Evolutionary conservation across 768 basidiomycete genomes (phyloP).

Genomic region (Podaxis sp.): DNA sequence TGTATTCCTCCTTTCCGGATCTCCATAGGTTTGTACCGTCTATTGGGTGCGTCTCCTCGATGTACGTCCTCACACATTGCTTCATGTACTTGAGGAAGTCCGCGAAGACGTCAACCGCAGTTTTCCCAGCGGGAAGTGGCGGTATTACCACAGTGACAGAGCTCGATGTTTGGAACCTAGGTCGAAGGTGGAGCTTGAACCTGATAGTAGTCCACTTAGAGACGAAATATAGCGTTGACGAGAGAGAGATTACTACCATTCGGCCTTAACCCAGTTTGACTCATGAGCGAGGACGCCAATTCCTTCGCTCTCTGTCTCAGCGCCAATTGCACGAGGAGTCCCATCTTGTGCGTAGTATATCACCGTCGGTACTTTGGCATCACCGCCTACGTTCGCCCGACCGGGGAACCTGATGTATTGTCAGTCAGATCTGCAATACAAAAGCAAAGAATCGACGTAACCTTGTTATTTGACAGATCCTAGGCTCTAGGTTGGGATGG

Average conservation of each 20-base stretch:
- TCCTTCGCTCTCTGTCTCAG: slow-evolving; percentile 39
- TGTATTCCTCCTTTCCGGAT: slow-evolving; percentile 33
- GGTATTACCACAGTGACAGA: slow-evolving; percentile 12
- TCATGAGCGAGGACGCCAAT: slow-evolving; percentile 38
- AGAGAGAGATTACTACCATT: slow-evolving; percentile 37
- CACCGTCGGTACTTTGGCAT: slow-evolving; percentile 48
- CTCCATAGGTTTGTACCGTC: slow-evolving; percentile 27
- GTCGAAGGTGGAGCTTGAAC: slow-evolving; percentile 28
- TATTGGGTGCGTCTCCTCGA: slow-evolving; percentile 38
- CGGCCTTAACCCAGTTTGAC: slow-evolving; percentile 43
- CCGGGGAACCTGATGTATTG: slow-evolving; percentile 37
- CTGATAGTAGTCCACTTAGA: slow-evolving; percentile 19
- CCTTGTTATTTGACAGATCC: slow-evolving; percentile 24
- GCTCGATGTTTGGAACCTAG: slow-evolving; percentile 7
- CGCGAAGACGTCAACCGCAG: slow-evolving; percentile 34
- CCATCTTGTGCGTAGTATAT: slow-evolving; percentile 45
- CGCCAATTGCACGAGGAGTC: slow-evolving; percentile 37
- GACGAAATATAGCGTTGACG: background rate
- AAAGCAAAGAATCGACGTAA: background rate
- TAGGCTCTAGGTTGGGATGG: slow-evolving; percentile 31
- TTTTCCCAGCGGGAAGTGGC: slow-evolving; percentile 34
- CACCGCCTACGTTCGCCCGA: slow-evolving; percentile 39
- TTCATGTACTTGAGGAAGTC: slow-evolving; percentile 45
- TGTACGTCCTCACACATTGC: slow-evolving; percentile 33
- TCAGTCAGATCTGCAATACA: background rate